Evolutionary conservation across 768 basidiomycete species (phyloP).

Genomic region (Russula vinacea): DNA sequence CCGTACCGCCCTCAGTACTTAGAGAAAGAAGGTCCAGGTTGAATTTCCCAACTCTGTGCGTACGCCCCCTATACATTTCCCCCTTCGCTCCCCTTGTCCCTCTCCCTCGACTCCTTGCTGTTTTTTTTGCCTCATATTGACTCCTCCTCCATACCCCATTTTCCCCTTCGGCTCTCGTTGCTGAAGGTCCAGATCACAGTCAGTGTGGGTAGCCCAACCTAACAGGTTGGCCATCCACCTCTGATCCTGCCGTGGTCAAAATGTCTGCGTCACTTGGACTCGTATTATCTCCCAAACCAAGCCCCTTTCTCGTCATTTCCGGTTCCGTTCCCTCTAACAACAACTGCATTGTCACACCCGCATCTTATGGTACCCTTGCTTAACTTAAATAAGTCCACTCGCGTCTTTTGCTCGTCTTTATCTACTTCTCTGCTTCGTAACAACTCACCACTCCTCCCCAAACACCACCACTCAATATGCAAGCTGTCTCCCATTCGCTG

Average conservation of each 20-base stretch:
- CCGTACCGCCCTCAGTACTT: conserved; percentile 30
- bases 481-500: conserved; percentile 47
- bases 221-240: conserved; percentile 39
- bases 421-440: conserved; percentile 9
- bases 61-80: conserved; percentile 26
- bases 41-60: conserved; percentile 29
- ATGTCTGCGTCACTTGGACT: conserved; percentile 41
- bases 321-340: conserved; percentile 23
- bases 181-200: conserved; percentile 34
- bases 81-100: conserved; percentile 7
- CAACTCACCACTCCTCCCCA: conserved; percentile 19
- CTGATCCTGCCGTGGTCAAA: conserved; percentile 33
- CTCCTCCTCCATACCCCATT: conserved; percentile 11
- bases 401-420: neutral
- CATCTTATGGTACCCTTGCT: conserved; percentile 19
- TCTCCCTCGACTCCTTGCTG: conserved; percentile 15
- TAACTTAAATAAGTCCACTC: conserved; percentile 26
- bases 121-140: conserved; percentile 2
- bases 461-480: conserved; percentile 32
- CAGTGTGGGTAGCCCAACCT: conserved; percentile 43
- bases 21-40: conserved; percentile 17
- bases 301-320: conserved; percentile 27
- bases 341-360: conserved; percentile 11
- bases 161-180: conserved; percentile 28
- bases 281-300: conserved; percentile 33